Evolutionary conservation across 1,139 yeast species (phyloP), one percentile per base, ranked within the genome.

Genomic region (Yarrowia galli): DNA sequence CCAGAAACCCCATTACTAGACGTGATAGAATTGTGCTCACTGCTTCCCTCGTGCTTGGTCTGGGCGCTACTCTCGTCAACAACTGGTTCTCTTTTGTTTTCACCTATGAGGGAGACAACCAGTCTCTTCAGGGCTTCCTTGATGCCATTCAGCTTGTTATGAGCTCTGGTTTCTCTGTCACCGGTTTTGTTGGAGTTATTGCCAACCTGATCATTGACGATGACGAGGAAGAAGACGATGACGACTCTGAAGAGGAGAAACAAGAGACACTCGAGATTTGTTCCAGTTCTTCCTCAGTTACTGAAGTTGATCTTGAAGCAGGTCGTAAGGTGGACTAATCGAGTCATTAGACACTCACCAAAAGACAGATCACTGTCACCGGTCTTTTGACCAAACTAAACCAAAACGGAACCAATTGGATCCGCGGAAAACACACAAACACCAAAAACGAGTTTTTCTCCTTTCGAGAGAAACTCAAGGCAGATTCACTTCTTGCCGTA

Each of bases 21-120:
- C 86, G 97, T 79, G 97, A 92, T 78, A 83, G 98, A 73, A 90
- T 92, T 75, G 86, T 92, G 60, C 83, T 92, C 68, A 89, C 97
- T 1, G 87, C 91, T 36, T 81, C 95, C 0, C 80, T 91, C 67
- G 79, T 90, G 76, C 89, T 90, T 65, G 97, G 97, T 69, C 77
- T 91, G 63, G 97, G 96, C 68, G 84, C 97, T 49, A 84, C 88
- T 51, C 81, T 92, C 73, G 89, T 91, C n/a, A 84, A 88, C 35
- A 76, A 80, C 74, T 92, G 97, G 97, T 92, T 92, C 76, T 78
- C 81, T 67, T 75, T 82, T 71, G 88, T 92, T 32, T 92, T 92
- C 81, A 89, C 96, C 42, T 92, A 92, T 79, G 69, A 75, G 12
- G 97, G 97, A 53, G 76, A 72, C 73, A 91, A 92, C 81, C 78